Base-by-base conservation (phyloP, 495 filamentous ascomycete species). In the Neurospora sp. region DNA sequence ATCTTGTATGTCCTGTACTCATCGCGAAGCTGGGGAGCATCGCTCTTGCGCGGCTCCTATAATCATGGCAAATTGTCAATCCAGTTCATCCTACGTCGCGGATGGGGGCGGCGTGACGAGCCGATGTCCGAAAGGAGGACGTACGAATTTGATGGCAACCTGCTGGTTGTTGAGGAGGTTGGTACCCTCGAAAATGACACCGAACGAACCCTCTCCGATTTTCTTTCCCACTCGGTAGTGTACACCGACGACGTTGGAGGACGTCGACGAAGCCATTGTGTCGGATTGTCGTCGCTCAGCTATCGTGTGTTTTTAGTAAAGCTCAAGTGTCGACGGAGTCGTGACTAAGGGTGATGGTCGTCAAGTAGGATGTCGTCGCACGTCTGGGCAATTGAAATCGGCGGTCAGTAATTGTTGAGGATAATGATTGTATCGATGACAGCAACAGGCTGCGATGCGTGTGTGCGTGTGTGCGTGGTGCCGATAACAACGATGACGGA, bases 1-100 rank as follows among this genome's bases (percentile, higher is more conserved):
- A 99, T 98, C 86, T 98, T 99, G 86, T 99, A 99, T 62, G 96
- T 99, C 77, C 96, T 90, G 81, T 99, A 99, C 83, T 99, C 96
- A 88, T 99, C 96, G 82, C 96, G 91, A 73, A 99, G 85, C 84
- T 99, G 96, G 46, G 96, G 96, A 75, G 96, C 96, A 87, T 99
- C 96, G 79, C 95, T 98, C 85, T 99, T 99, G 72, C 96, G 89
- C 20, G 96, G 96, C 92, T 99, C 95, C 94, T 97, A 75, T 14
- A 39, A 5, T 31, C 72, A 70, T 4, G 3, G 12, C 16, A 69
- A 41, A n/a, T 41, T 48, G 62, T 74, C 41, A 71, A 23, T 23
- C 11, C 12, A 41, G 37, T 31, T 14, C 37, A 23, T 6, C 54
- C 27, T 35, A 18, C 12, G 27, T 66, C 54, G 54, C 54, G 3